Percentiles rank a stretch among this genome's conserved stretches.
Evolutionary conservation across 768 basidiomycete species (phyloP).

Genomic region (Sarcodon aspratus): DNA sequence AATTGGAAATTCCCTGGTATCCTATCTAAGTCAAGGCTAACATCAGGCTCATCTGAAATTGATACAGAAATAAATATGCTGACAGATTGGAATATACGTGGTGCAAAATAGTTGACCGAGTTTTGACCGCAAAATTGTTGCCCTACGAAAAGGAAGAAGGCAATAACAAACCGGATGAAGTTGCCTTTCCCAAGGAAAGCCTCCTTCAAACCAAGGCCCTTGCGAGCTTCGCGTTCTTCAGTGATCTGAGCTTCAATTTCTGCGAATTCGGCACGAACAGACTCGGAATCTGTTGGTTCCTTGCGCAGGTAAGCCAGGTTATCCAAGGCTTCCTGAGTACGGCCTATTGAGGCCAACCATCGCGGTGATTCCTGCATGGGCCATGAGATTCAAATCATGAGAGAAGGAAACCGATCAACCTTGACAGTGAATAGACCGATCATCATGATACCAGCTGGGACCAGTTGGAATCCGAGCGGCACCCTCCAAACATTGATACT

Average conservation of each 20-base stretch:
- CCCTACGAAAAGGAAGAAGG: slow-evolving; percentile 65
- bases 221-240: slow-evolving; percentile 58
- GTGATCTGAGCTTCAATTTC: slow-evolving; percentile 75
- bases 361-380: slow-evolving; percentile 55
- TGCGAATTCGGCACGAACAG: slow-evolving; percentile 48
- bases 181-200: slow-evolving; percentile 80
- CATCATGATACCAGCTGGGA: slow-evolving; percentile 62
- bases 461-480: slow-evolving; percentile 68
- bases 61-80: no score
- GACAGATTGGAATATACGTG: slow-evolving; percentile 53
- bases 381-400: not conserved
- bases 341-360: slow-evolving; percentile 59
- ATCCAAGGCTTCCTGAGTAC: slow-evolving; percentile 35
- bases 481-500: slow-evolving; percentile 53
- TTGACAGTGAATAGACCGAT: slow-evolving; percentile 59
- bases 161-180: slow-evolving; percentile 74
- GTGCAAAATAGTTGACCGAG: slow-evolving; percentile 65
- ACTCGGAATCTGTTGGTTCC: slow-evolving; percentile 26
- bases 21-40: slow-evolving; percentile 33
- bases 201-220: slow-evolving; percentile 52
- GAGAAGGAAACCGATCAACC: slow-evolving; percentile 17
- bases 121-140: slow-evolving; percentile 86
- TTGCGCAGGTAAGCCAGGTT: slow-evolving; percentile 60
- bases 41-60: no score
- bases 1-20: slow-evolving; percentile 42